Evolutionary conservation across 2,329 filamentous ascomycete genomes (phyloP), one percentile per base, ranked within the genome.

Genomic region (Colletotrichum acutatum): DNA sequence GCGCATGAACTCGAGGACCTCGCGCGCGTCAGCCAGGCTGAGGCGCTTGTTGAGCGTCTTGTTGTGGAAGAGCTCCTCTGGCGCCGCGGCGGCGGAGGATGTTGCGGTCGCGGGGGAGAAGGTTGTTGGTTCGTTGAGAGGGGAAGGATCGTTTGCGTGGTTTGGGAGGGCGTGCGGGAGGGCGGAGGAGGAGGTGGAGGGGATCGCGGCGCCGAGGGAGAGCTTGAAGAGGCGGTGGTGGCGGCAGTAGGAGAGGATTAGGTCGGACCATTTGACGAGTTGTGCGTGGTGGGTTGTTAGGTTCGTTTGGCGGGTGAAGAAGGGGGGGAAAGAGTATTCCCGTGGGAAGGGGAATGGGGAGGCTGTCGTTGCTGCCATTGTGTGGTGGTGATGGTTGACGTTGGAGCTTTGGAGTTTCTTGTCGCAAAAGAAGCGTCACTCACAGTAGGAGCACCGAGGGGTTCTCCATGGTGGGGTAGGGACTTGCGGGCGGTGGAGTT

Each of bases 291-390:
- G 92, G 11, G 93, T 96, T 34, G 89, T 89, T 74, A 90, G 86
- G 84, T 94, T 94, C 46, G 92, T 90, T 83, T 97, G 94, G 67
- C 90, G 91, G 68, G 93, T 95, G 90, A 94, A 97, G 91, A 97
- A 95, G 79, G 94, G 92, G 0, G 94, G 94, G 86, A 95, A 96
- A 84, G 86, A 85, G 88, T 95, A 93, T 81, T 90, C 89, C 77
- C 86, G 87, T 4, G 90, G 90, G 82, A 91, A 92, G 52, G 77
- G 68, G 82, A 91, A 92, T 77, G 82, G 68, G 19, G 74, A 24
- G 9, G 72, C 37, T 56, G 60, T 32, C 71, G 71, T 74, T 8
- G 26, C 46, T 22, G 69, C 9, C n/a, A 46, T 46, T n/a, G 26
- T 32, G 4, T 32, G 52, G 22, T 19, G 56, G 32, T 16, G 61